Conservation (phyloP, 2,329 filamentous ascomycete species). For the Arthrobotrys conoides region DNA sequence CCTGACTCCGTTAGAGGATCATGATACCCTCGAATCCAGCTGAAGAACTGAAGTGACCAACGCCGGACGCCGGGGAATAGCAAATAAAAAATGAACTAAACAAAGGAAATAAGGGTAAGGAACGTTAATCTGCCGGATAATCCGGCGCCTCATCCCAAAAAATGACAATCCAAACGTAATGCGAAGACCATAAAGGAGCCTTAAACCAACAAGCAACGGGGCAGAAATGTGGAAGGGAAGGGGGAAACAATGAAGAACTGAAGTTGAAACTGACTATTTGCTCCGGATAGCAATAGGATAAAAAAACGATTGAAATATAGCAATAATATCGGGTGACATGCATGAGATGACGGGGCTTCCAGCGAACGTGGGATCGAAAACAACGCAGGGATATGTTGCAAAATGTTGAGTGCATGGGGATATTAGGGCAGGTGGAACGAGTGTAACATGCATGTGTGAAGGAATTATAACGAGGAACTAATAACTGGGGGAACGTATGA, state of each 20-base stretch:
- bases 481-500: conserved; percentile 28
- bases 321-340: conserved; percentile 25
- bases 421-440: conserved; percentile 50
- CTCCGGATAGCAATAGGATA: conserved; percentile 19
- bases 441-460: conserved; percentile 50
- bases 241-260: conserved; percentile 20
- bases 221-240: conserved; percentile 28
- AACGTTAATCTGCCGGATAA: conserved; percentile 27
- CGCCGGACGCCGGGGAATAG: conserved; percentile 40
- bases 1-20: conserved; percentile 42
- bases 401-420: conserved; percentile 17
- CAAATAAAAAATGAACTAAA: conserved; percentile 21
- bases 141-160: conserved; percentile 10
- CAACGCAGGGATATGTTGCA: conserved; percentile 44
- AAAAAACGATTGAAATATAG: conserved; percentile 36
- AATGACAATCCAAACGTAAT: conserved; percentile 14
- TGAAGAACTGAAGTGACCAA: conserved; percentile 29
- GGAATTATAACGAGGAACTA: conserved; percentile 21
- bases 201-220: conserved; percentile 27
- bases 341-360: conserved; percentile 9
- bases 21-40: conserved; percentile 25
- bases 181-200: conserved; percentile 31
- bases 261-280: conserved; percentile 32
- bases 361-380: conserved; percentile 34
- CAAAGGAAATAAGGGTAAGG: conserved; percentile 56